Evolutionary conservation across 1,139 yeast genomes (phyloP).

Genomic region (Yamadazyma dendronema): DNA sequence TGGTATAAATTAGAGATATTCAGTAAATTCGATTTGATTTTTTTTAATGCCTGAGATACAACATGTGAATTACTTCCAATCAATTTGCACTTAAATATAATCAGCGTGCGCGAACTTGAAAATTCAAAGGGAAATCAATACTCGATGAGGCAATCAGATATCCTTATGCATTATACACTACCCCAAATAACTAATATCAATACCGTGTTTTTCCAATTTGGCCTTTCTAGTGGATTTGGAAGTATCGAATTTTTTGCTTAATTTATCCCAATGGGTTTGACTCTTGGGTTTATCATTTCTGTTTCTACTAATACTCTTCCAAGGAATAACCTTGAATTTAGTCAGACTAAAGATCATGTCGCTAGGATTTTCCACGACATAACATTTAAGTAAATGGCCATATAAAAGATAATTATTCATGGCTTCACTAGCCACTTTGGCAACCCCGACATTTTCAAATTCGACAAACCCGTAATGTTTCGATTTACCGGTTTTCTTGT

Average conservation of each 20-base stretch:
- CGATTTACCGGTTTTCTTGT: conserved; percentile 86
- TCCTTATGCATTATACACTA: too few species aligned
- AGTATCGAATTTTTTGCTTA: conserved; percentile 43
- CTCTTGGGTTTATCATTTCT: conserved; percentile 59
- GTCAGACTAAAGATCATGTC: conserved; percentile 55
- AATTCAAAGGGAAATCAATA: conserved; percentile 4
- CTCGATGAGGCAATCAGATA: conserved; percentile 1
- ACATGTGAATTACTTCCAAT: conserved; percentile 13
- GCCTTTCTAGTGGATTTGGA: conserved; percentile 44
- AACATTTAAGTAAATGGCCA: conserved; percentile 78
- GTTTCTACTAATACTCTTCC: conserved; percentile 54
- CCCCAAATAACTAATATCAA: conserved; percentile 42
- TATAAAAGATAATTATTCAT: conserved; percentile 91
- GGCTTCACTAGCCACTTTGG: conserved; percentile 86
- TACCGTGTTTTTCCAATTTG: conserved; percentile 53
- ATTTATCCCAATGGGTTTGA: conserved; percentile 57
- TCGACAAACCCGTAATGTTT: conserved; percentile 90
- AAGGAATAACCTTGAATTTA: conserved; percentile 61
- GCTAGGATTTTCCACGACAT: conserved; percentile 48
- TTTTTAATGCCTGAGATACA: not conserved
- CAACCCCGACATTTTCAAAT: conserved; percentile 70
- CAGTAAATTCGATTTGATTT: not conserved
- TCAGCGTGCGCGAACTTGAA: conserved; percentile 9
- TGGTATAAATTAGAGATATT: conserved; percentile 1
- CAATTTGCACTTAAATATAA: conserved; percentile 8